These are phyloP conservation scores for Neonectria coccinea DNA, from an alignment of 2,329 filamentous ascomycete species.

Conservation along the genomic window DNA sequence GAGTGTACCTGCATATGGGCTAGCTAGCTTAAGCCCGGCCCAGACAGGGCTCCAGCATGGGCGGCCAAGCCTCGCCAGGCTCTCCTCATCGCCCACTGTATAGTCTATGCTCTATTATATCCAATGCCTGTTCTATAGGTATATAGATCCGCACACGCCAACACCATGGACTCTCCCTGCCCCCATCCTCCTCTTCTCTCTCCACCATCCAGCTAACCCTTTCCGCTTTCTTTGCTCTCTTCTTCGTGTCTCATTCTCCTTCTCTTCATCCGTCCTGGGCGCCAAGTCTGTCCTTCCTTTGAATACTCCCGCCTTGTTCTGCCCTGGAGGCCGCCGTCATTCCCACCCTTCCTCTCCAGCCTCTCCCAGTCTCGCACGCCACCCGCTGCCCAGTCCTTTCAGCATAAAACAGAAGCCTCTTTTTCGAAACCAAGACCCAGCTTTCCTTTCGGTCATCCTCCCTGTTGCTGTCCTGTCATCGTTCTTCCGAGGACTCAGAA, in stretches of 20 bases:
- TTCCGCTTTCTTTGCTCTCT: background rate
- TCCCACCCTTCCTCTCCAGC: background rate
- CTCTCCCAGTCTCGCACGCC: background rate
- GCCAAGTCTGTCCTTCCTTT: slow-evolving; percentile 25
- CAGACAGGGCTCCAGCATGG: background rate
- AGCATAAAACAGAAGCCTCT: background rate
- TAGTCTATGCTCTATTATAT: background rate
- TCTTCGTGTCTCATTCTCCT: background rate
- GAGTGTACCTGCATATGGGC: slow-evolving; percentile 19
- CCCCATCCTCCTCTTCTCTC: slow-evolving; percentile 1
- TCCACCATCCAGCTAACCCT: background rate
- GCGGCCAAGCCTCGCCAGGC: background rate
- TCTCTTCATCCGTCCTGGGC: slow-evolving; percentile 1
- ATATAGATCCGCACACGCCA: slow-evolving; percentile 7
- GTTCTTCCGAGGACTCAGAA: background rate
- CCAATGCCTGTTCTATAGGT: slow-evolving; percentile 7
- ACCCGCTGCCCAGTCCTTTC: background rate
- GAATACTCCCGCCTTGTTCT: slow-evolving; percentile 3
- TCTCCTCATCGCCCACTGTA: background rate
- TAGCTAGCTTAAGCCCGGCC: slow-evolving; percentile 2
- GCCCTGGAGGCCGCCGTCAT: slow-evolving; percentile 23
- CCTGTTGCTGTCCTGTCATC: background rate
- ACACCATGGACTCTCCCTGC: slow-evolving; percentile 2
- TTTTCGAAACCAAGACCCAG: background rate
- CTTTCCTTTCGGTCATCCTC: background rate